phyloP scores from a whole-genome alignment of 1,139 yeast genomes.

The Yamadazyma siamensis region DNA sequence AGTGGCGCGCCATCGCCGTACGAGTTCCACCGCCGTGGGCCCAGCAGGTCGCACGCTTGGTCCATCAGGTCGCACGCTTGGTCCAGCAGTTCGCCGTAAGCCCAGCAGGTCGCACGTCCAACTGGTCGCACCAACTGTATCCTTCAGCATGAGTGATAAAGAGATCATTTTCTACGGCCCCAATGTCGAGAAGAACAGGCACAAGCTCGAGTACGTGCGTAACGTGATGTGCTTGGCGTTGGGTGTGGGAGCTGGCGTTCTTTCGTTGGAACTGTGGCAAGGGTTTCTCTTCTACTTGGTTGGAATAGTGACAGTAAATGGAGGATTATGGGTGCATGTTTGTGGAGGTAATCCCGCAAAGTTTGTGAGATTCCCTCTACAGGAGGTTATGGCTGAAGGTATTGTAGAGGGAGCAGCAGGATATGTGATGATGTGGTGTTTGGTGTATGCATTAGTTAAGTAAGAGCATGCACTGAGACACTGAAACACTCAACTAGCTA shows the following conservation, averaged over 20 bases:
- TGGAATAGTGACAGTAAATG: conserved; percentile 45
- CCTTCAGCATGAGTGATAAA: conserved; percentile 9
- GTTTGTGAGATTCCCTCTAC: conserved; percentile 54
- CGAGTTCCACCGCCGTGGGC: no score
- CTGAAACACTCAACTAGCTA: no score
- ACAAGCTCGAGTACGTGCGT: conserved; percentile 50
- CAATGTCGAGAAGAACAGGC: conserved; percentile 31
- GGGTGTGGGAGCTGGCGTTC: conserved; percentile 72
- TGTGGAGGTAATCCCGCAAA: conserved; percentile 40
- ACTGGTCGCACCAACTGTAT: no score
- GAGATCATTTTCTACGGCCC: conserved; percentile 17
- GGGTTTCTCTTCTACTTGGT: conserved; percentile 61
- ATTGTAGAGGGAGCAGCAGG: conserved; percentile 62
- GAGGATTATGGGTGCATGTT: conserved; percentile 37
- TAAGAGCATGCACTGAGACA: conserved; percentile 7
- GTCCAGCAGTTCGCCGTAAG: no score
- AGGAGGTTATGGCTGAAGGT: conserved; percentile 55
- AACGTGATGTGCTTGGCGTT: conserved; percentile 64
- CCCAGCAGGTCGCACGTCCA: no score
- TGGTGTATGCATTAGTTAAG: conserved; percentile 63
- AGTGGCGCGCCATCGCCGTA: no score
- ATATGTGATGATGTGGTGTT: conserved; percentile 81
- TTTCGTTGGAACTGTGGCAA: conserved; percentile 59
- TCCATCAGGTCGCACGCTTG: no score
- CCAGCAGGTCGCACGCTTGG: no score